Evolutionary conservation across 768 basidiomycete genomes (phyloP).

Genomic region (Collybiopsis confluens): DNA sequence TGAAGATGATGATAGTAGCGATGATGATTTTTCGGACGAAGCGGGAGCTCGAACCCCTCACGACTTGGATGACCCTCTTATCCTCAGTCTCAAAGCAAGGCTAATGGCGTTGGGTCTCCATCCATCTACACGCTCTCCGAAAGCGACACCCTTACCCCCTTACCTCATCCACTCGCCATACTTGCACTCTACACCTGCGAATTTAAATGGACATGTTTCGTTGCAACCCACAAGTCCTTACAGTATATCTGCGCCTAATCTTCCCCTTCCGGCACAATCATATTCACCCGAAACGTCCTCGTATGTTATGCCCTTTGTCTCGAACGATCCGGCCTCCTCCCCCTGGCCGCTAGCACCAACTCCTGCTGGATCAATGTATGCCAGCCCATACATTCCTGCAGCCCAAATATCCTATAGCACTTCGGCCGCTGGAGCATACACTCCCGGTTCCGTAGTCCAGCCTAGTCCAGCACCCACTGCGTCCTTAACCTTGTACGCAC

Average conservation of each 20-base stretch:
- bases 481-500: neutral
- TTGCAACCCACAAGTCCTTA: neutral
- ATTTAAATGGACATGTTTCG: neutral
- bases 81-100: constrained; percentile 2
- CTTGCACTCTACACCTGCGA: constrained; percentile 1
- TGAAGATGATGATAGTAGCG: neutral
- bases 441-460: neutral
- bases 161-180: neutral
- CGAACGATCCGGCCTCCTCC: neutral
- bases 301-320: neutral
- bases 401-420: neutral
- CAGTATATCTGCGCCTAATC: constrained; percentile 4
- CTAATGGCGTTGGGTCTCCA: constrained; percentile 2
- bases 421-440: neutral
- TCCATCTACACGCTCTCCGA: neutral
- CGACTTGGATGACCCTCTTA: neutral
- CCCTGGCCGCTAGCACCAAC: neutral
- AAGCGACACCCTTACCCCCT: neutral
- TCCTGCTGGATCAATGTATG: neutral
- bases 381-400: neutral
- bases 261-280: neutral
- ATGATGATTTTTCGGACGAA: no score
- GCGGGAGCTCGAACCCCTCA: neutral
- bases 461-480: neutral
- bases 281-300: neutral